These are phyloP conservation scores for Trichoderma atrobrunneum DNA, from an alignment of 2,329 filamentous ascomycete genomes.

Conservation along the genomic window DNA sequence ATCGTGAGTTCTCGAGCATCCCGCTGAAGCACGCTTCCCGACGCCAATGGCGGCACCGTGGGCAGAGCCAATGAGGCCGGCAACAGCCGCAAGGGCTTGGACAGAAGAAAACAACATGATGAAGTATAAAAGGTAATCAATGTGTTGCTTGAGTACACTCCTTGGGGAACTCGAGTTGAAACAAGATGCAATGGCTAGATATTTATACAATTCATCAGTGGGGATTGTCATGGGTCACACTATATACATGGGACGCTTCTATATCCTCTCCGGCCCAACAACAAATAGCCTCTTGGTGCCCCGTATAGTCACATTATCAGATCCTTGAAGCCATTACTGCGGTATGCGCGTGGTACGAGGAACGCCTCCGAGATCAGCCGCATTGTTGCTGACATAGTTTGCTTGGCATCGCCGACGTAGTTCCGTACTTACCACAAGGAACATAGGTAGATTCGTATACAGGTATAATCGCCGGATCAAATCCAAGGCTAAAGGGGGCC, in stretches of 20 bases:
- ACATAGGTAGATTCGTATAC: not conserved
- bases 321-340: not conserved
- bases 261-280: not conserved
- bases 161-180: not conserved
- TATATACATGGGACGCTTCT: not conserved
- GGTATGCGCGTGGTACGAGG: not conserved
- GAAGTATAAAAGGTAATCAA: not conserved
- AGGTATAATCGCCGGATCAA: not conserved
- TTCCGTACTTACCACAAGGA: not conserved
- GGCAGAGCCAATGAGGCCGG: not conserved
- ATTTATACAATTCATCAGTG: not conserved
- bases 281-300: not conserved
- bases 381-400: not conserved
- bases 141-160: not conserved
- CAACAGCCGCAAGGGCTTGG: not conserved
- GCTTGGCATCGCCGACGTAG: not conserved
- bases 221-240: not conserved
- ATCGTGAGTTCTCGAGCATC: constrained; percentile 24
- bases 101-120: not conserved
- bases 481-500: not conserved
- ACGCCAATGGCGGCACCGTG: not conserved
- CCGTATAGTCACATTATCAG: not conserved
- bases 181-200: not conserved
- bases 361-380: not conserved
- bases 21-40: constrained; percentile 6